A percentile compares a stretch with the other conserved stretches of the same genome.
Conservation (phyloP, 495 filamentous ascomycete genomes). For the Lepidopterella palustris region DNA sequence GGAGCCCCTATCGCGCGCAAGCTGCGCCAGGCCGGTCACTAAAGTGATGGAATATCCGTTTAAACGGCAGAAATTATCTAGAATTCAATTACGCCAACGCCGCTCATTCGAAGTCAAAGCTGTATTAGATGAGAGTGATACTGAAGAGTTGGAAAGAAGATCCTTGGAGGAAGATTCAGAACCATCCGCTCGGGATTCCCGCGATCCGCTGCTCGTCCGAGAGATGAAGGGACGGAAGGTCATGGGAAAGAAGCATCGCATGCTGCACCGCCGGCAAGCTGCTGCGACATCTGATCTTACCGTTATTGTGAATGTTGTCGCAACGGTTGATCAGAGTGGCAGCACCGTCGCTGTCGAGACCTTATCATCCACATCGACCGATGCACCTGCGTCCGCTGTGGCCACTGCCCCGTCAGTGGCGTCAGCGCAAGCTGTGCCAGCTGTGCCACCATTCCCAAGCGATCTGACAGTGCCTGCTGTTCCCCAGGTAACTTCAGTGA, state of each 20-base stretch:
- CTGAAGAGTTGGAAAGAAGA: neutral
- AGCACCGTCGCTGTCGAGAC: conserved; percentile 14
- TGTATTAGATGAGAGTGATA: neutral
- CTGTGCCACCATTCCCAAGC: neutral
- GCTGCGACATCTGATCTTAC: conserved; percentile 10
- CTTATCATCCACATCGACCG: neutral
- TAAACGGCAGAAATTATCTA: conserved; percentile 17
- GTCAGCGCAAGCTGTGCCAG: conserved; percentile 10
- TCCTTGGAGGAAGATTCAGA: conserved; percentile 11
- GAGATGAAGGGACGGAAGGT: conserved; percentile 19
- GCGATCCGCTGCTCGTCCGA: conserved; percentile 15
- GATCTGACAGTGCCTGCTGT: conserved; percentile 14
- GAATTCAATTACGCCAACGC: conserved; percentile 19
- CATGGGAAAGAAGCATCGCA: conserved; percentile 19
- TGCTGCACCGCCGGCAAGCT: conserved; percentile 19
- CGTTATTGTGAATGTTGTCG: conserved; percentile 12
- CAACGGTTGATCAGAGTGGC: conserved; percentile 13
- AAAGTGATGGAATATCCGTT: conserved; percentile 15
- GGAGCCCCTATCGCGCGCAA: conserved; percentile 2
- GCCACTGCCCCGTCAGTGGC: neutral
- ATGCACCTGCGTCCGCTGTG: neutral
- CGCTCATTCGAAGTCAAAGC: conserved; percentile 5
- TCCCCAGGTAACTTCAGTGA: conserved; percentile 4
- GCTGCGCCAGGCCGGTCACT: conserved; percentile 7
- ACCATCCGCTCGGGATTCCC: neutral